These are phyloP conservation scores for Limnomonas spitsbergensis DNA, from an alignment of 139 green algal species.

Conservation along the genomic window DNA sequence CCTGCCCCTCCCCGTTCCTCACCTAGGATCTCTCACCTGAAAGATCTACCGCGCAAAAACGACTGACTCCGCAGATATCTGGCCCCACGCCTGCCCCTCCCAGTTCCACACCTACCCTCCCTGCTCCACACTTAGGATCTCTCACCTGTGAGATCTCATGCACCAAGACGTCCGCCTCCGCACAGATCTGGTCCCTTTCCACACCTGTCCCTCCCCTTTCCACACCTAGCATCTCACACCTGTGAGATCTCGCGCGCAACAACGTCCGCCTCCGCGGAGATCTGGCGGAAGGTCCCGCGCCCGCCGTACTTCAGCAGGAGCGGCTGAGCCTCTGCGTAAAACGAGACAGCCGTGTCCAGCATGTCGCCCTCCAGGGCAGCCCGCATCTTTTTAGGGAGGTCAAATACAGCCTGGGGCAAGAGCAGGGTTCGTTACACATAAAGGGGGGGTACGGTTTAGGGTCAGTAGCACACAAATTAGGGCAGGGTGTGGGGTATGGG, in stretches of 20 bases:
- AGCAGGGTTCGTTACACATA: neutral
- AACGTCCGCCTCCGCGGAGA: constrained; percentile 50
- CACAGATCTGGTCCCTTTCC: too few relatives aligned
- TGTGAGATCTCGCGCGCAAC: constrained; percentile 48
- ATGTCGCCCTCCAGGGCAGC: constrained; percentile 54
- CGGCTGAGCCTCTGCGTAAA: constrained; percentile 70
- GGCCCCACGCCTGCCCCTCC: too few relatives aligned
- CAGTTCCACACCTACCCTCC: too few relatives aligned
- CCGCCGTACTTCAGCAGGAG: constrained; percentile 74
- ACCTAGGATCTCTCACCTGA: too few relatives aligned
- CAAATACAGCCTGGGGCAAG: constrained; percentile 60
- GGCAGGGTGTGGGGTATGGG: constrained; percentile 58
- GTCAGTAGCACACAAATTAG: neutral
- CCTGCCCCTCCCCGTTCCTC: too few relatives aligned
- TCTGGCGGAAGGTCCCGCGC: constrained; percentile 57
- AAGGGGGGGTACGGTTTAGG: neutral
- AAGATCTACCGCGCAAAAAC: too few relatives aligned
- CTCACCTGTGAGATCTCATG: too few relatives aligned
- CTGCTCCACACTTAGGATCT: too few relatives aligned
- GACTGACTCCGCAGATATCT: too few relatives aligned
- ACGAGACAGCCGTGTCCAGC: constrained; percentile 66
- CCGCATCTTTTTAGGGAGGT: constrained; percentile 67
- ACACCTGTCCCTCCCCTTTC: too few relatives aligned
- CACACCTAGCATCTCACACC: too few relatives aligned
- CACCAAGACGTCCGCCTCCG: too few relatives aligned